Base-by-base conservation (phyloP, 2,329 filamentous ascomycete genomes). In the Diatrype stigma region DNA sequence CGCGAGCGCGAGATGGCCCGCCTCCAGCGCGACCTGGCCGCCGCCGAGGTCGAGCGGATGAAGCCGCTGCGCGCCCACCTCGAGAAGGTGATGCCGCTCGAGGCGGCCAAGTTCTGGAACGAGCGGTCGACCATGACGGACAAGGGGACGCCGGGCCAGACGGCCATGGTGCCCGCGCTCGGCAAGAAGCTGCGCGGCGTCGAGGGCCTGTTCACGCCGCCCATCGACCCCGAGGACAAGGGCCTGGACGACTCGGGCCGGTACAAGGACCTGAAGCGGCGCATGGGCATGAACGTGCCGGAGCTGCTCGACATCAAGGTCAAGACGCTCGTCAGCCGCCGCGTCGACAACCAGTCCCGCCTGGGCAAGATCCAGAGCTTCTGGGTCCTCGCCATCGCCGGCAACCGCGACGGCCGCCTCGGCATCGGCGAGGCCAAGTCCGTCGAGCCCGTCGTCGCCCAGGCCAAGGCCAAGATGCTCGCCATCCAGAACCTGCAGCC, bases 401-500 rank as follows among this genome's bases (percentile, higher is more conserved):
- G 94, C 48, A 96, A 97, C 71, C 81, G 84, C 52, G 81, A 94
- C 59, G 94, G 94, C 16, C 80, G 93, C 63, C 72, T 99, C 30
- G 94, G 94, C 11, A 79, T 97, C 53, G 94, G 94, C 51, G 88
- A 93, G 71, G 92, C 89, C 61, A 99, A 97, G 77, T 87, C 87
- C 10, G 83, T 85, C 26, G 91, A 96, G 70, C 64, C 75, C 1
- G 73, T 77, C 30, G 83, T 89, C 52, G 90, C 89, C 1, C 68
- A 73, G 37, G 73, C 79, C 56, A 90, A 95, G 73, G 88, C 91
- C 42, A 83, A 81, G 70, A 83, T 91, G 73, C 79, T 86, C 57
- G 93, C 94, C 22, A 89, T 97, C 60, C 80, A 87, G 64, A 96
- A 94, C 76, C 91, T 99, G 89, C 83, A 84, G 74, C 92, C 94